These are phyloP conservation scores for Aureobasidium sp. DNA, from an alignment of 2,329 filamentous ascomycete species.

Conservation along the genomic window DNA sequence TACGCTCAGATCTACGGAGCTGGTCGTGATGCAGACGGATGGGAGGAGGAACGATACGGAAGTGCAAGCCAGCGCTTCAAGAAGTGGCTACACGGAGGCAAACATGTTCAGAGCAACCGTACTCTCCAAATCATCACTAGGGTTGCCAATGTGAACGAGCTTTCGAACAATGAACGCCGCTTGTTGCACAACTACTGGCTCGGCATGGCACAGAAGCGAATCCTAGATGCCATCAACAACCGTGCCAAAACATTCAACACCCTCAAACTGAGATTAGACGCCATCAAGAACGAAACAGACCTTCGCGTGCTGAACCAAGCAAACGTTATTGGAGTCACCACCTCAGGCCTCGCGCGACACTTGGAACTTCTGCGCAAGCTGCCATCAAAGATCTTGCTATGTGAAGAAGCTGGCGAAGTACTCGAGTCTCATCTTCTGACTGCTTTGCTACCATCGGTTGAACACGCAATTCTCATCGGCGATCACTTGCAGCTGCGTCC, in stretches of 20 bases:
- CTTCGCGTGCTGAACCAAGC: slow-evolving; percentile 33
- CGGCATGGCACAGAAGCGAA: slow-evolving; percentile 11
- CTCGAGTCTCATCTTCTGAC: slow-evolving; percentile 55
- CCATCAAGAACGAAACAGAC: slow-evolving; percentile 30
- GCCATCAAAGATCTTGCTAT: slow-evolving; percentile 50
- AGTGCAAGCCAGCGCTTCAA: slow-evolving; percentile 13
- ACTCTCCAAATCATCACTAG: not conserved
- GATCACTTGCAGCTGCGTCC: slow-evolving; percentile 55
- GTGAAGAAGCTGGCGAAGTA: slow-evolving; percentile 61
- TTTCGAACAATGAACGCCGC: slow-evolving; percentile 8
- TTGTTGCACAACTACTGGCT: slow-evolving; percentile 14
- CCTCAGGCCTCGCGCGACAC: slow-evolving; percentile 48
- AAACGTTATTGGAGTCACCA: slow-evolving; percentile 52
- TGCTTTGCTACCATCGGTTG: slow-evolving; percentile 48
- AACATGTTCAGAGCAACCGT: not conserved
- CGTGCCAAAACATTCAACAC: slow-evolving; percentile 16
- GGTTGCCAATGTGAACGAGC: not conserved
- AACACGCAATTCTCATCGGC: slow-evolving; percentile 55
- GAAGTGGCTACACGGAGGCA: slow-evolving; percentile 13
- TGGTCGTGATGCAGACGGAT: not conserved
- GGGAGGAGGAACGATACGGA: not conserved
- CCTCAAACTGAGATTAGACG: slow-evolving; percentile 16
- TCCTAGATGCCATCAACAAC: slow-evolving; percentile 16
- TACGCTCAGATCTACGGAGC: slow-evolving; percentile 17
- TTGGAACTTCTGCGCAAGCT: slow-evolving; percentile 42